phyloP scores from a whole-genome alignment of 2,329 filamentous ascomycete genomes.

The Penicillium sp. region DNA sequence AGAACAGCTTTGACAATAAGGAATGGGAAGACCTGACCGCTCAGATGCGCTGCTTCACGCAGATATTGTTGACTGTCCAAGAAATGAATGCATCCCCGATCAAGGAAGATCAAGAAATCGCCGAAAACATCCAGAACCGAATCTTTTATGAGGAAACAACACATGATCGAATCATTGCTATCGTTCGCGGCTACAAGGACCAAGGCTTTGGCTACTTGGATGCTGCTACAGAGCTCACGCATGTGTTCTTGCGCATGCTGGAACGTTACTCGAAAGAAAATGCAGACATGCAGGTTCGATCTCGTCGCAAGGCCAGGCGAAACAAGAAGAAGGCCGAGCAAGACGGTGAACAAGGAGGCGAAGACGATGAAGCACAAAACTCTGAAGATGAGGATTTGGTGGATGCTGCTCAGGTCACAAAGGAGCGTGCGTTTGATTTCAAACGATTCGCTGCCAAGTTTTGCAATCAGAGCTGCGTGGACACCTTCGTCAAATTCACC shows the following conservation, averaged over 20 bases:
- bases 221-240: conserved; percentile 82
- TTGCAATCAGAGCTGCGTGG: conserved; percentile 76
- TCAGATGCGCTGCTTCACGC: conserved; percentile 90
- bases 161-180: conserved; percentile 79
- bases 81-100: conserved; percentile 81
- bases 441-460: conserved; percentile 77
- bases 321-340: conserved; percentile 59
- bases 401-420: conserved; percentile 67
- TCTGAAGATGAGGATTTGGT: conserved; percentile 74
- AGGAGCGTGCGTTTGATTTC: conserved; percentile 94
- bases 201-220: conserved; percentile 94
- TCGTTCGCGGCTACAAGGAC: conserved; percentile 83
- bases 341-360: conserved; percentile 47
- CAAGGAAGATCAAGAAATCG: conserved; percentile 96
- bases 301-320: conserved; percentile 67
- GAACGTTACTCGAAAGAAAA: conserved; percentile 96
- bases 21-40: conserved; percentile 84
- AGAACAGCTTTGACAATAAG: conserved; percentile 75
- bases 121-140: conserved; percentile 91
- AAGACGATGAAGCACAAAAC: conserved; percentile 55
- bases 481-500: conserved; percentile 81
- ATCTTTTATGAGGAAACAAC: conserved; percentile 99
- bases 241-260: conserved; percentile 87
- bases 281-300: conserved; percentile 86
- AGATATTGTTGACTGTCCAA: conserved; percentile 87